Conservation (phyloP, 208 protist genomes). For the Naegleria lovaniensis region DNA sequence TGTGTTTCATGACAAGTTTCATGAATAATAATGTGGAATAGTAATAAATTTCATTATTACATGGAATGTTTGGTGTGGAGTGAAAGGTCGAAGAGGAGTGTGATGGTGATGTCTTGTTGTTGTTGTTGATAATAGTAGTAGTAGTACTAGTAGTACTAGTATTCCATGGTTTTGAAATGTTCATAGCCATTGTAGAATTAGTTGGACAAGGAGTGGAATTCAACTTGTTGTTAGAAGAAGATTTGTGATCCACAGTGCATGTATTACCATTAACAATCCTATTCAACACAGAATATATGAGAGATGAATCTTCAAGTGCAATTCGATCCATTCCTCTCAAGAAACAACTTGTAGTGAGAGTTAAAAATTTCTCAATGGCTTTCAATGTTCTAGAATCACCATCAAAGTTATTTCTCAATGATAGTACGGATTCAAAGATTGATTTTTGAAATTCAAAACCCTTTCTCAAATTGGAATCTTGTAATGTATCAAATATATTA, state of each 20-base stretch:
- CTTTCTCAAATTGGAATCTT: background rate
- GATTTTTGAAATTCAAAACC: background rate
- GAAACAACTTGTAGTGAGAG: background rate
- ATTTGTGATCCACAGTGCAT: no score
- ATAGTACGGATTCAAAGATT: background rate
- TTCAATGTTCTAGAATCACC: no score
- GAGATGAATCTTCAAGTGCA: background rate
- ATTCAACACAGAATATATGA: background rate
- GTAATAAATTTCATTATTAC: background rate
- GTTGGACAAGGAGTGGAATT: no score
- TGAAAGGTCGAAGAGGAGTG: no score
- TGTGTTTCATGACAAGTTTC: background rate
- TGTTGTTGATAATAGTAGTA: no score
- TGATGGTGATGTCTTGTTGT: no score
- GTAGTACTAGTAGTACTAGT: no score
- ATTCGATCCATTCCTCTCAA: background rate
- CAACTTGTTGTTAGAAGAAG: no score
- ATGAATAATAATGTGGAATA: background rate
- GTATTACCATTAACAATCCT: no score
- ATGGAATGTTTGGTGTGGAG: background rate
- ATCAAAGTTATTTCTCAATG: background rate
- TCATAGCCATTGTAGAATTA: no score
- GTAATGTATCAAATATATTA: background rate
- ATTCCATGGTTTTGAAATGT: no score
- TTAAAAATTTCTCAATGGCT: background rate